Base-by-base conservation (phyloP, 228 moss, liverwort and hornwort species). In the Sphagnum fallax region DNA sequence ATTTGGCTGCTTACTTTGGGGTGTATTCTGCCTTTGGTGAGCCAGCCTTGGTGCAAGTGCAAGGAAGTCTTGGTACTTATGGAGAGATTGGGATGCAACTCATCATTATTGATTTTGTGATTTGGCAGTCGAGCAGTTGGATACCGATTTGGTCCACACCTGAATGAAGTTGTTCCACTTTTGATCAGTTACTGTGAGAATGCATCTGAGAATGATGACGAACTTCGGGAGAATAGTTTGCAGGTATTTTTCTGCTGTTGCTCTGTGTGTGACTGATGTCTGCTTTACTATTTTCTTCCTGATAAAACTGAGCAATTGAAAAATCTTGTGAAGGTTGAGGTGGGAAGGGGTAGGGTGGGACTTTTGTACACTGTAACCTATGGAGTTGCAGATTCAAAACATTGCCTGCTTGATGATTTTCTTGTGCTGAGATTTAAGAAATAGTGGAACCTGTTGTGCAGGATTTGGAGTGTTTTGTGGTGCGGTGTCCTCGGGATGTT, bases 131-230 rank as follows among this genome's bases (percentile, higher is more conserved):
- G 92, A 52, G 98, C 94, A 58, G 94, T 98, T 73, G 94, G 94
- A 63, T 93, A 98, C 81, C 88, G 98, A 53, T 98, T 98, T 80
- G 98, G 98, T 51, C 93, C 90, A n/a, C 92, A 98, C 78, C 78
- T 98, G 72, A 94, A 87, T 78, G 98, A 98, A 77, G 92, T 92
- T 64, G 89, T 98, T 62, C 98, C 98, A 14, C 92, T 98, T 52
- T 87, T 98, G 64, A 90, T 98, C 62, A 84, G 84, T 73, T 98
- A 98, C 70, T 98, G 98, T 72, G 85, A 94, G 70, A 92, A 84
- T 88, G 98, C 98, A 65, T 94, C 94, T 63, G 98, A 98, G 77
- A 98, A 92, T 79, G 98, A 98, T 60, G 98, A 98, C 70, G 98
- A 98, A 81, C 87, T 94, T 60, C 88, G 91, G 62, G 98, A 98